A percentile compares a stretch with the other conserved stretches of the same genome.
phyloP scores from a whole-genome alignment of 2,329 filamentous ascomycete species.

The Xenoacremonium recifei region DNA sequence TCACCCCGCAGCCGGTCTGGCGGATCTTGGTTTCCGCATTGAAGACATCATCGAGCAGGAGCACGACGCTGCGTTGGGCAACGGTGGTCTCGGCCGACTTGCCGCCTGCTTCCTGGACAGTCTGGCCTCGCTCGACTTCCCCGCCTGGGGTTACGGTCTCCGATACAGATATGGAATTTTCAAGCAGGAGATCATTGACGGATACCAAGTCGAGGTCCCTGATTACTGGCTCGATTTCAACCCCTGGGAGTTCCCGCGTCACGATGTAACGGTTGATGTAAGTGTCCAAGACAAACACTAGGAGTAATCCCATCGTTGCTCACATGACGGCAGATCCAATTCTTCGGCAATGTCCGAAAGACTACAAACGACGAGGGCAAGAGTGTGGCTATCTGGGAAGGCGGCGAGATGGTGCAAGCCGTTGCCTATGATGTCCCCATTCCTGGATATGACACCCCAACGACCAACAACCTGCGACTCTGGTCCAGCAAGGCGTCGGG shows the following conservation, averaged over 20 bases:
- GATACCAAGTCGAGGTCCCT: constrained; percentile 96
- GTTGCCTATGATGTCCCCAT: constrained; percentile 92
- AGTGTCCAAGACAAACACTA: constrained; percentile 26
- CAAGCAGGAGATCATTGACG: constrained; percentile 98
- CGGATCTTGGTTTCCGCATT: constrained; percentile 91
- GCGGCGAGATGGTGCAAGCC: constrained; percentile 87
- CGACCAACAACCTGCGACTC: constrained; percentile 93
- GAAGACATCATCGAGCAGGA: constrained; percentile 95
- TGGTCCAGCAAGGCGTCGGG: constrained; percentile 98
- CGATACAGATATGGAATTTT: constrained; percentile 97
- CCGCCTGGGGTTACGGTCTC: constrained; percentile 95
- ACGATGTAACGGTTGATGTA: constrained; percentile 89
- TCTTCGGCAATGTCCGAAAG: constrained; percentile 84
- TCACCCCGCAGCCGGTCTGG: constrained; percentile 67
- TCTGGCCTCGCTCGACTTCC: constrained; percentile 88
- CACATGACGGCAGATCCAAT: constrained; percentile 65
- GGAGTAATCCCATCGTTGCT: constrained; percentile 3
- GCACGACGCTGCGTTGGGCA: constrained; percentile 93
- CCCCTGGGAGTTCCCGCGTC: constrained; percentile 95
- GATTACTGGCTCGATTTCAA: constrained; percentile 99
- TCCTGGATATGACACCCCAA: constrained; percentile 83
- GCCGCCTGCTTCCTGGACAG: constrained; percentile 98
- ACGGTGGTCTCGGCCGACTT: constrained; percentile 90
- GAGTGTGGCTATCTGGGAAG: constrained; percentile 76
- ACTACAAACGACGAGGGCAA: constrained; percentile 74